Evolutionary conservation across 2,329 filamentous ascomycete species (phyloP).

Genomic region (Coniochaeta sp.): DNA sequence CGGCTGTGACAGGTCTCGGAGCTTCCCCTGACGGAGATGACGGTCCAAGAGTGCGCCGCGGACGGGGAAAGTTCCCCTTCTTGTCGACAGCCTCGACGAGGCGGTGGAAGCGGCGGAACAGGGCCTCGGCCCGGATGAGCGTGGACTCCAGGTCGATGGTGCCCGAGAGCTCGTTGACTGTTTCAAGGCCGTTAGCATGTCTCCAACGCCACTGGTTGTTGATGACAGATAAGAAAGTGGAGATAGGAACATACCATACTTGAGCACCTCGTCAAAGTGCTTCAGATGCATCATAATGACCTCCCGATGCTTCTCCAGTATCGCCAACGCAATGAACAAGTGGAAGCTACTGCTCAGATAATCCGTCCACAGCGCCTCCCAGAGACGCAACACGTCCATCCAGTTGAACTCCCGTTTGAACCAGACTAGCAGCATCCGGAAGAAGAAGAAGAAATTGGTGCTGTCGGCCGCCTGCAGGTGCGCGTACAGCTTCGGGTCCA

Average conservation of each 20-base stretch:
- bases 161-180: slow-evolving; percentile 90
- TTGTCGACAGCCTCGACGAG: slow-evolving; percentile 89
- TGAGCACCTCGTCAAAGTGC: slow-evolving; percentile 94
- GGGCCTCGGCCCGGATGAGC: slow-evolving; percentile 76
- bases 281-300: slow-evolving; percentile 92
- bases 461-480: slow-evolving; percentile 87
- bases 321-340: slow-evolving; percentile 86
- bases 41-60: not conserved
- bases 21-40: not conserved
- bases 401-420: slow-evolving; percentile 97
- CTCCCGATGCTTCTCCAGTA: slow-evolving; percentile 90
- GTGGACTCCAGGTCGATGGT: slow-evolving; percentile 87
- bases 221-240: not conserved
- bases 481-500: slow-evolving; percentile 89
- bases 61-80: slow-evolving; percentile 53
- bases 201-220: not conserved
- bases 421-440: slow-evolving; percentile 98
- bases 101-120: slow-evolving; percentile 83
- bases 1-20: not conserved
- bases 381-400: slow-evolving; percentile 77
- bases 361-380: slow-evolving; percentile 95
- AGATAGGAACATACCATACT: slow-evolving; percentile 65
- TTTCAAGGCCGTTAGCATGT: slow-evolving; percentile 7
- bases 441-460: slow-evolving; percentile 99
- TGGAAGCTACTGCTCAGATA: slow-evolving; percentile 85